These are phyloP conservation scores for Ligustrum vulgare DNA, from an alignment of 257 asterid species.

Conservation along the genomic window DNA sequence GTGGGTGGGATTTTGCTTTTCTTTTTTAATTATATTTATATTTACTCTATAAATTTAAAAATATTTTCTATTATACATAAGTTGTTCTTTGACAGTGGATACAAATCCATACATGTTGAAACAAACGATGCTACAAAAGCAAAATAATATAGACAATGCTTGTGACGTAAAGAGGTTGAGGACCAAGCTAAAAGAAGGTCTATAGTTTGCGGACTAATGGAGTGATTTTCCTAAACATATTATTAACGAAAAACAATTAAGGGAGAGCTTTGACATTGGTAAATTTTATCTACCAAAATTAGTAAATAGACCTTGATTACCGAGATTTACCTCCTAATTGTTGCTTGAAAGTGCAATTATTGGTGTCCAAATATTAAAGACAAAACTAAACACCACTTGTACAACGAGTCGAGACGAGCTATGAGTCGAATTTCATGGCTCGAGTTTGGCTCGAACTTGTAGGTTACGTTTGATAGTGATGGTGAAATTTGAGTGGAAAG, in stretches of 20 bases:
- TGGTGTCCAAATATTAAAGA: background rate
- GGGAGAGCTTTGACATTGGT: background rate
- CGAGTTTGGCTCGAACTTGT: too few relatives aligned
- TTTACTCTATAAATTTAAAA: too few relatives aligned
- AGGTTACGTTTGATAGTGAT: too few relatives aligned
- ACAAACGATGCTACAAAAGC: background rate
- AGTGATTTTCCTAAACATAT: too few relatives aligned
- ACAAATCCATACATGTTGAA: background rate
- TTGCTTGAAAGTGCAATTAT: background rate
- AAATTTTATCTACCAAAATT: background rate
- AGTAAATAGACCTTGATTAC: background rate
- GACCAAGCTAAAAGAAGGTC: background rate
- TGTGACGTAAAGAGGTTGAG: background rate
- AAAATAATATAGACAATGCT: background rate
- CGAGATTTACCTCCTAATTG: background rate
- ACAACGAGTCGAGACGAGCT: too few relatives aligned
- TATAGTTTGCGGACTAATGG: background rate
- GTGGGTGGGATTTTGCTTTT: too few relatives aligned
- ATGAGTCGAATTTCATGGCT: too few relatives aligned
- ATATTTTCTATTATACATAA: too few relatives aligned
- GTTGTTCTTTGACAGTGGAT: too few relatives aligned
- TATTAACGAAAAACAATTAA: background rate
- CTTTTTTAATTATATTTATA: too few relatives aligned
- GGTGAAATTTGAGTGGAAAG: too few relatives aligned
- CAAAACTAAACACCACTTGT: background rate